Conservation (phyloP, 768 basidiomycete genomes). For the Phylloporus rhodoxanthus region DNA sequence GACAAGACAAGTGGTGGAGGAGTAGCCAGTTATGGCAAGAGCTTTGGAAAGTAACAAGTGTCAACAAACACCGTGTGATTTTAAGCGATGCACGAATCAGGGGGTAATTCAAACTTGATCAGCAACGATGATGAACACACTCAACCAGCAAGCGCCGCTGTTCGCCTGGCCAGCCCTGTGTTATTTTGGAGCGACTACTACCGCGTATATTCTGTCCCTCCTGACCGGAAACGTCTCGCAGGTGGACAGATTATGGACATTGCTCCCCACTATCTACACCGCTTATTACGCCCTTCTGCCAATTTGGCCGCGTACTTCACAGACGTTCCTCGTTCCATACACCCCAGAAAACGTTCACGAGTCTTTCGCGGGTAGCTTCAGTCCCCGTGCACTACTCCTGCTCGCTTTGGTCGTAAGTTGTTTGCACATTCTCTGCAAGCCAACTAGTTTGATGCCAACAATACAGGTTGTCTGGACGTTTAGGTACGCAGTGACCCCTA, state of each 20-base stretch:
- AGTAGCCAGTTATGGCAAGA: slow-evolving; percentile 7
- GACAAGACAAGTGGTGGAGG: not conserved
- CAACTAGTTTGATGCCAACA: slow-evolving; percentile 1
- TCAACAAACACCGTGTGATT: slow-evolving; percentile 4
- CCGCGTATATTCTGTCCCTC: slow-evolving; percentile 55
- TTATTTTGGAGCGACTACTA: slow-evolving; percentile 42
- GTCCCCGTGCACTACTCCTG: slow-evolving; percentile 73
- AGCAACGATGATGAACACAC: slow-evolving; percentile 9
- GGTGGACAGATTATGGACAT: slow-evolving; percentile 79
- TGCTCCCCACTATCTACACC: slow-evolving; percentile 77
- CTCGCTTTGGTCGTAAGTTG: slow-evolving; percentile 52
- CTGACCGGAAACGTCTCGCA: slow-evolving; percentile 78
- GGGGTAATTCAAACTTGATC: not conserved
- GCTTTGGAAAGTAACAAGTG: slow-evolving; percentile 16
- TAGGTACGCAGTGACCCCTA: slow-evolving; percentile 33
- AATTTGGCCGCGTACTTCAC: slow-evolving; percentile 38
- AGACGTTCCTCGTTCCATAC: slow-evolving; percentile 45
- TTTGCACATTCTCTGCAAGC: not conserved
- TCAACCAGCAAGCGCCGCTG: slow-evolving; percentile 25
- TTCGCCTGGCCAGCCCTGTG: slow-evolving; percentile 62
- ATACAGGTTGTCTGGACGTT: slow-evolving; percentile 52
- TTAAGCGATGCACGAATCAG: not conserved
- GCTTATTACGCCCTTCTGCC: slow-evolving; percentile 79
- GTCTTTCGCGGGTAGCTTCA: slow-evolving; percentile 40
- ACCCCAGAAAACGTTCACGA: slow-evolving; percentile 43